Evolutionary conservation across 2,329 filamentous ascomycete genomes (phyloP).

Genomic region (Botrytis fabae): DNA sequence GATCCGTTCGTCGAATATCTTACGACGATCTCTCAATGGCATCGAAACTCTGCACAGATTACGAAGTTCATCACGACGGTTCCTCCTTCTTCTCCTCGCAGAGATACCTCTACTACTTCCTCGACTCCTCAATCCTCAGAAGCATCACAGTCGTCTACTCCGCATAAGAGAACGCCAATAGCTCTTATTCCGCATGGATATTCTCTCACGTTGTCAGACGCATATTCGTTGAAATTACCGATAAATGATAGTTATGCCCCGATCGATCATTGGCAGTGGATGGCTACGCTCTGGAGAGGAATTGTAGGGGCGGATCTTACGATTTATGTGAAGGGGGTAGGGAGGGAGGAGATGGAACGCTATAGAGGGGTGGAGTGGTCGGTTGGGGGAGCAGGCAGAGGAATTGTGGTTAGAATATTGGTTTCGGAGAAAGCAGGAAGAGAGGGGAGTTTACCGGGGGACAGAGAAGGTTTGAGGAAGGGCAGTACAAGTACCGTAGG

Average conservation of each 20-base stretch:
- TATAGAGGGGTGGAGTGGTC: conserved; percentile 57
- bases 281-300: conserved; percentile 89
- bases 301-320: conserved; percentile 80
- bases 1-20: conserved; percentile 61
- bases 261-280: conserved; percentile 97
- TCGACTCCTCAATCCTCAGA: not conserved
- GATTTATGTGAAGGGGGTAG: conserved; percentile 58
- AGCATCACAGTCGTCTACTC: conserved; percentile 24
- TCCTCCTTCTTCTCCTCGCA: conserved; percentile 20
- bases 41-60: conserved; percentile 72
- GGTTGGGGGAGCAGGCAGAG: conserved; percentile 50
- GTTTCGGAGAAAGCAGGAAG: conserved; percentile 44
- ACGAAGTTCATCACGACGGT: conserved; percentile 53
- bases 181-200: conserved; percentile 77
- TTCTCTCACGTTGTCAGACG: conserved; percentile 75
- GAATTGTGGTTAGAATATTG: conserved; percentile 56
- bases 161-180: conserved; percentile 56
- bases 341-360: conserved; percentile 42
- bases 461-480: conserved; percentile 69
- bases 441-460: conserved; percentile 72
- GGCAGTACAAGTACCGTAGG: conserved; percentile 29
- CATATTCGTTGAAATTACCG: conserved; percentile 70
- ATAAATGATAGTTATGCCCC: conserved; percentile 76
- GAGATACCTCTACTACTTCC: not conserved
- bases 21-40: conserved; percentile 70